A percentile compares a stretch with the other conserved stretches of the same genome.
Evolutionary conservation across 106 monocot species (phyloP).

Genomic region (Narthecium ossifragum): DNA sequence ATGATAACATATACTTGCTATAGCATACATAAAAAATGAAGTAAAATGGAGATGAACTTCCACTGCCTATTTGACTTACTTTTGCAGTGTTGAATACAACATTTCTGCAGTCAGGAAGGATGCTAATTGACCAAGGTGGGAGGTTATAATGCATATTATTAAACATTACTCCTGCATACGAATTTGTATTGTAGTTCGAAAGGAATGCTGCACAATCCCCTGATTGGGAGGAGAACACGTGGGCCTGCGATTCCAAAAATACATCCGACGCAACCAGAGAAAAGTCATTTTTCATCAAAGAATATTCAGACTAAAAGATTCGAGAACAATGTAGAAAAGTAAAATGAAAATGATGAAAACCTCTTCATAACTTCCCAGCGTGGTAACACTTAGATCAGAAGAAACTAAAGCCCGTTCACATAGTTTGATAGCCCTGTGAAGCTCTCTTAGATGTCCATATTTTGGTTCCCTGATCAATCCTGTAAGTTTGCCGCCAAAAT

Average conservation of each 20-base stretch:
- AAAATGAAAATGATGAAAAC: slow-evolving; percentile 16
- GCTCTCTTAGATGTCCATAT: slow-evolving; percentile 85
- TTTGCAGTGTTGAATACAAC: slow-evolving; percentile 87
- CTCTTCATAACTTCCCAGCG: slow-evolving; percentile 75
- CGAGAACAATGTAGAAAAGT: not conserved
- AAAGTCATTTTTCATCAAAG: not conserved
- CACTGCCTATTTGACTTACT: slow-evolving; percentile 27
- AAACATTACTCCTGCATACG: slow-evolving; percentile 65
- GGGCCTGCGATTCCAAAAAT: slow-evolving; percentile 39
- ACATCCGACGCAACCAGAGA: not conserved
- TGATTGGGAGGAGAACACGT: slow-evolving; percentile 63
- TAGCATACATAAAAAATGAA: too few relatives aligned
- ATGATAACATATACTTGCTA: too few relatives aligned
- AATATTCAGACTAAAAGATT: not conserved
- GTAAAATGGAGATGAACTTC: too few relatives aligned
- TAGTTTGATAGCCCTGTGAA: slow-evolving; percentile 83
- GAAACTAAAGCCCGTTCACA: slow-evolving; percentile 88
- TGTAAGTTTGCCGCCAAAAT: slow-evolving; percentile 20
- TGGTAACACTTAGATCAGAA: slow-evolving; percentile 67
- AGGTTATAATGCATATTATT: slow-evolving; percentile 85
- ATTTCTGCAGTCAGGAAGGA: slow-evolving; percentile 94
- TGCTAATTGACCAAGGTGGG: slow-evolving; percentile 96
- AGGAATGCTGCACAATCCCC: slow-evolving; percentile 93
- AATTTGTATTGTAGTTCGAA: slow-evolving; percentile 67
- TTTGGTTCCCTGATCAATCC: slow-evolving; percentile 85